A percentile compares a stretch with the other conserved stretches of the same genome.
These are phyloP conservation scores for Penicillium hordei DNA, from an alignment of 2,329 filamentous ascomycete genomes.

Conservation along the genomic window DNA sequence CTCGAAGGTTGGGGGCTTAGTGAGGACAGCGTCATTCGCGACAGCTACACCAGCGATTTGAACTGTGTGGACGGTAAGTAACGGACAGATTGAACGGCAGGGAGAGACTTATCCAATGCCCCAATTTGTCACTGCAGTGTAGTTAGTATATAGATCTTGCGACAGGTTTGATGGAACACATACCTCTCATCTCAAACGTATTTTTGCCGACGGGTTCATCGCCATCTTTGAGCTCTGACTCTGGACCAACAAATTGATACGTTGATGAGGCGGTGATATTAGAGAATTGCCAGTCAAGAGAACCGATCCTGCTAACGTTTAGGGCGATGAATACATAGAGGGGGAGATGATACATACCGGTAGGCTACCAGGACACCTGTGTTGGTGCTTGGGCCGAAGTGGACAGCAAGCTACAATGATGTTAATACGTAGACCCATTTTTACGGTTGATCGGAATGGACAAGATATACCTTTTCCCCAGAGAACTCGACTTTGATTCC, in stretches of 20 bases:
- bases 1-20: constrained; percentile 42
- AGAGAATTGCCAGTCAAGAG: constrained; percentile 61
- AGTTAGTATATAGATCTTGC: constrained; percentile 4
- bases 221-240: constrained; percentile 45
- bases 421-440: neutral
- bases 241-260: constrained; percentile 54
- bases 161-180: neutral
- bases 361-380: constrained; percentile 57
- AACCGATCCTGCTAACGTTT: constrained; percentile 47
- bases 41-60: constrained; percentile 57
- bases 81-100: neutral
- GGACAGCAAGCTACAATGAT: constrained; percentile 47
- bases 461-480: constrained; percentile 45
- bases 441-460: neutral
- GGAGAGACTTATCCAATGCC: constrained; percentile 49
- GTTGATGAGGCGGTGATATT: constrained; percentile 59
- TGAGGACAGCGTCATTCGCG: constrained; percentile 45
- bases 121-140: constrained; percentile 57
- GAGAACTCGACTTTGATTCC: constrained; percentile 59
- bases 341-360: constrained; percentile 24
- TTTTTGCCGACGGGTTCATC: constrained; percentile 47
- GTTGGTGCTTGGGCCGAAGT: constrained; percentile 54
- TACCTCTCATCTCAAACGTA: constrained; percentile 55
- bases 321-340: neutral
- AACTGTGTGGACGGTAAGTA: constrained; percentile 39